Percentiles rank a stretch among this genome's conserved stretches.
Evolutionary conservation across 1,284 basidiomycete genomes (phyloP).

Genomic region (Tausonia pullulans): DNA sequence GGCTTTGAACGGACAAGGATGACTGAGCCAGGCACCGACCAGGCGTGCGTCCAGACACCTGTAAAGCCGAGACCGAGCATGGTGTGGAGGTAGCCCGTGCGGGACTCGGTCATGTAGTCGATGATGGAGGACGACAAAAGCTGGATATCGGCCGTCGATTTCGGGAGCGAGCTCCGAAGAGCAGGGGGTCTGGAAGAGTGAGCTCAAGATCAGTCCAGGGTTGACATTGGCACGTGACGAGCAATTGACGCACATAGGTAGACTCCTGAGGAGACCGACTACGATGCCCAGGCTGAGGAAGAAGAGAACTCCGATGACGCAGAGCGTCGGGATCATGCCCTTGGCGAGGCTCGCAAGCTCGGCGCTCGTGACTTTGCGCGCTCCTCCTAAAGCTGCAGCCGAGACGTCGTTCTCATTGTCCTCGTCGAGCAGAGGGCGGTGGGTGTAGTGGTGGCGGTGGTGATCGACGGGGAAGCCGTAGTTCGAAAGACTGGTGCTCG

Average conservation of each 20-base stretch:
- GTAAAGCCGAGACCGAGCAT: conserved; percentile 70
- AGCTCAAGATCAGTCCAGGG: conserved; percentile 1
- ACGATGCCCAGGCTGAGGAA: conserved; percentile 29
- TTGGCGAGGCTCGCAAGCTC: conserved; percentile 30
- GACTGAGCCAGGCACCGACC: conserved; percentile 84
- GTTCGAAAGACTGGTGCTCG: conserved; percentile 27
- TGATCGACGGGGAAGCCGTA: conserved; percentile 1
- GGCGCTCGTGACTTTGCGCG: conserved; percentile 18
- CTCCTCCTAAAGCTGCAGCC: conserved; percentile 15
- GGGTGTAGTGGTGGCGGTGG: neutral
- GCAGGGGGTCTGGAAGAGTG: conserved; percentile 7
- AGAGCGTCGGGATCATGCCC: conserved; percentile 34
- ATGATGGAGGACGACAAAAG: conserved; percentile 33
- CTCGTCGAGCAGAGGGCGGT: too few species aligned
- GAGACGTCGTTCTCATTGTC: conserved; percentile 1
- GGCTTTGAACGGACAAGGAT: conserved; percentile 42
- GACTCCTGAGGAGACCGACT: conserved; percentile 27
- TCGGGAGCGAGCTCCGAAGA: conserved; percentile 23
- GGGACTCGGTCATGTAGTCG: conserved; percentile 32
- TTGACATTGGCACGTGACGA: neutral
- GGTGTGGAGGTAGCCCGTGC: conserved; percentile 33
- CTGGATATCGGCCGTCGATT: conserved; percentile 34
- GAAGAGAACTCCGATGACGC: conserved; percentile 28
- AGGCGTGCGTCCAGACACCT: conserved; percentile 85
- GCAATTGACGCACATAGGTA: conserved; percentile 33